Base-by-base conservation (phyloP, 1,284 basidiomycete species). In the Trichosporon coremiiforme region DNA sequence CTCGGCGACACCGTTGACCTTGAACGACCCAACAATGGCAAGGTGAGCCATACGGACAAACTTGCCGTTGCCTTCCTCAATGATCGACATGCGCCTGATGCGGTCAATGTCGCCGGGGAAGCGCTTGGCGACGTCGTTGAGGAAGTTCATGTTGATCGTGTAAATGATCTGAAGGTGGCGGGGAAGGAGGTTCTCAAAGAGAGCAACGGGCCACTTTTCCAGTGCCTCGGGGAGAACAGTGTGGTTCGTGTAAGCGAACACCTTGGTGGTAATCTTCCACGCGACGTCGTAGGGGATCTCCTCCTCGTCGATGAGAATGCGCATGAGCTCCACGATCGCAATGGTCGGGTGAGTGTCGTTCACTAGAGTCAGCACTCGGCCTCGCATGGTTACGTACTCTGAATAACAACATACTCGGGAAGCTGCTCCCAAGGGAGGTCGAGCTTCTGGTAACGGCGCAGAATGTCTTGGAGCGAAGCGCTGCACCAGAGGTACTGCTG, bases 191-290 rank as follows among this genome's bases (percentile, higher is more conserved):
- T 90, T 88, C 79, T 92, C 87, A 78, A 97, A 84, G 71, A 97
- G 84, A 10, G 91, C 88, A 31, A 96, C 90, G 8, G 92, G 87
- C 94, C 95, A 97, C 83, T 93, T 95, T 86, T 88, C 85, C 25
- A 86, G 77, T 0, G 85, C 84, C 68, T 70, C 70, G 33, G 69
- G 71, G 12, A 72, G 69, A 12, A 73, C 72, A 2, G 92, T 94
- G 83, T 95, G 93, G 80, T 95, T 96, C 20, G 94, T 96, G 85
- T 94, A 97, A 82, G 92, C 93, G 85, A 96, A 95, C 6, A 91
- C 93, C 81, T 91, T 90, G 65, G 89, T 93, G 55, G 90, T 89
- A 75, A 97, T 93, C 33, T 87, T 84, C 95, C 95, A 97, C 0
- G 95, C 94, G 12, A 84, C 79, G 73, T 89, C 88, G 90, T 93